Percentiles rank a stretch among this genome's conserved stretches.
These are phyloP conservation scores for Eucalyptus pauciflora DNA, from an alignment of 345 rosid species.

Conservation along the genomic window DNA sequence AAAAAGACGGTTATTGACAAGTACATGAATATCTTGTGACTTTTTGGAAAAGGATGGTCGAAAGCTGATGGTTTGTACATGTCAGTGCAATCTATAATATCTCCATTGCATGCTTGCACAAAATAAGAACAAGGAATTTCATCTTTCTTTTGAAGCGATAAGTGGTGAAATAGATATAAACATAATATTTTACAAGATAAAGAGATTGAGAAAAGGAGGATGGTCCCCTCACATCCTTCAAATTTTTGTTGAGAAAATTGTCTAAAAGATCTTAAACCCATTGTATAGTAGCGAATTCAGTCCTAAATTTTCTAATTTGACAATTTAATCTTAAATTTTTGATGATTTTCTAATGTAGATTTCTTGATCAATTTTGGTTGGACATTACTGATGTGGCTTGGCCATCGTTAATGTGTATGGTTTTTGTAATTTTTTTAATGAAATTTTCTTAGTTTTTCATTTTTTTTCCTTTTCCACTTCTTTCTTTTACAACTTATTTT, in stretches of 20 bases:
- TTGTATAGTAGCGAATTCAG: fast-evolving
- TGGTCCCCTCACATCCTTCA: not conserved
- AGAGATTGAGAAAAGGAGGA: not conserved
- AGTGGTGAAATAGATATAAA: not conserved
- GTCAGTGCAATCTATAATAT: not conserved
- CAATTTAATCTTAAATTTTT: not conserved
- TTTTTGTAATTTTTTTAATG: not conserved
- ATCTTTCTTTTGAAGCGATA: not conserved
- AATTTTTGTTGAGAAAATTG: not conserved
- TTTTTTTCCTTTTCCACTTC: not conserved
- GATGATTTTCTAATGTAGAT: not conserved
- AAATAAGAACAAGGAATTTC: not conserved
- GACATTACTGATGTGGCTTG: not conserved
- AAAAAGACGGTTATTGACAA: not conserved
- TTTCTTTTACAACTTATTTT: not conserved
- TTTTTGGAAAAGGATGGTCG: not conserved
- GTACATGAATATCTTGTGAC: not conserved
- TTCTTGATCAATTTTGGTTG: fast-evolving
- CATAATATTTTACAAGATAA: not conserved
- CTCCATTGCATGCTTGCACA: not conserved
- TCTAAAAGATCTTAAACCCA: not conserved
- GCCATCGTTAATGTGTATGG: fast-evolving
- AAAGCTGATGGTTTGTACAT: not conserved
- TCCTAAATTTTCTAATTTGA: not conserved
- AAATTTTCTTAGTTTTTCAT: not conserved